Evolutionary conservation across 179 eudicot genomes (phyloP).

Genomic region (Drosera spatulata): DNA sequence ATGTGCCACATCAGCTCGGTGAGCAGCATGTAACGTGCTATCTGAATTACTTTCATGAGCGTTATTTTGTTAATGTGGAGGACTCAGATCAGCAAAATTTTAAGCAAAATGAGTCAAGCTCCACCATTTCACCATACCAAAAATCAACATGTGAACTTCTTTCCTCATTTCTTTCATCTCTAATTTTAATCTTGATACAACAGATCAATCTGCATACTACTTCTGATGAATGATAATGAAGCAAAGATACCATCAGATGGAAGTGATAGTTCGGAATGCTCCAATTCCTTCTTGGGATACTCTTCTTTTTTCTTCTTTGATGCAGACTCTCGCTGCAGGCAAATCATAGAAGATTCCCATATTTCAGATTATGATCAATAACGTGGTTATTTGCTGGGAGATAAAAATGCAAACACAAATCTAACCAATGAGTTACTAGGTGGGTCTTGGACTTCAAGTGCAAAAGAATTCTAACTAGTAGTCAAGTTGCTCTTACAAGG

Average conservation of each 20-base stretch:
- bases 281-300: conserved; percentile 20
- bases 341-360: background rate
- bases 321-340: conserved; percentile 71
- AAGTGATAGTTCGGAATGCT: conserved; percentile 19
- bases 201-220: background rate
- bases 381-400: no score
- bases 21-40: conserved; percentile 9
- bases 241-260: conserved; percentile 31
- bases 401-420: no score
- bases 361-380: no score
- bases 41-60: conserved; percentile 9
- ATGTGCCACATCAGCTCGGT: conserved; percentile 7
- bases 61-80: conserved; percentile 20
- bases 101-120: conserved; percentile 6
- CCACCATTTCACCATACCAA: conserved; percentile 10
- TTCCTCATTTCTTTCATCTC: background rate
- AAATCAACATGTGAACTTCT: background rate
- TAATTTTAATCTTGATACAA: background rate
- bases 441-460: no score
- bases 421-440: no score
- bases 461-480: no score
- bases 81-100: conserved; percentile 19
- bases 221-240: conserved; percentile 12
- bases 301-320: conserved; percentile 55
- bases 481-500: no score